Percentiles rank a stretch among this genome's conserved stretches.
phyloP scores from a whole-genome alignment of 2,329 filamentous ascomycete species.

The Colletotrichum spinosum region DNA sequence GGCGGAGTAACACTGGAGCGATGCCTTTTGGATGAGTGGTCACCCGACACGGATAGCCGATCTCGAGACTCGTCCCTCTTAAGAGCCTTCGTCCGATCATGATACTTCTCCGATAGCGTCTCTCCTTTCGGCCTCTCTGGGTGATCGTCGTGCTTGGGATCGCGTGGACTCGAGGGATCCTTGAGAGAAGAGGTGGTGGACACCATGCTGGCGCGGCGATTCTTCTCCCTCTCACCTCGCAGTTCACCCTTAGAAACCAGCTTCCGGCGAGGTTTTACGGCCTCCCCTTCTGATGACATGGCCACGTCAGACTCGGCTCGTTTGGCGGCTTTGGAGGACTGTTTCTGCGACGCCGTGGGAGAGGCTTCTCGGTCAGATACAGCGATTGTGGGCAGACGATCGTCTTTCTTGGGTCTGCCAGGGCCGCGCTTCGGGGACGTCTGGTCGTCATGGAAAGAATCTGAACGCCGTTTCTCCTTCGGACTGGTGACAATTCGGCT shows the following conservation, averaged over 20 bases:
- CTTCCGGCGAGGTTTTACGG: conserved; percentile 70
- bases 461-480: conserved; percentile 61
- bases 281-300: conserved; percentile 67
- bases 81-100: conserved; percentile 70
- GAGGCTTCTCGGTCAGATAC: conserved; percentile 66
- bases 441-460: conserved; percentile 60
- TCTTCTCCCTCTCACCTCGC: conserved; percentile 69
- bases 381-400: conserved; percentile 58
- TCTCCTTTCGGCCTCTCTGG: conserved; percentile 60
- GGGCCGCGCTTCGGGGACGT: conserved; percentile 62
- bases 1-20: conserved; percentile 71
- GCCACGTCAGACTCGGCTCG: conserved; percentile 65
- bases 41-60: conserved; percentile 60
- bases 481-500: conserved; percentile 55
- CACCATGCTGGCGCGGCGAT: conserved; percentile 68
- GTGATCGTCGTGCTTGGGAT: conserved; percentile 60
- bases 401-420: conserved; percentile 67
- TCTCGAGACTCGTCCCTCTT: conserved; percentile 73
- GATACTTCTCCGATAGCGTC: conserved; percentile 63
- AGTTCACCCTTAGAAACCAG: conserved; percentile 73
- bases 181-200: conserved; percentile 66
- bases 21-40: conserved; percentile 67
- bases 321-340: conserved; percentile 58
- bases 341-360: conserved; percentile 59
- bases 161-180: conserved; percentile 65